phyloP scores from a whole-genome alignment of 164 flowering plant species.

The Stephania cephalantha region DNA sequence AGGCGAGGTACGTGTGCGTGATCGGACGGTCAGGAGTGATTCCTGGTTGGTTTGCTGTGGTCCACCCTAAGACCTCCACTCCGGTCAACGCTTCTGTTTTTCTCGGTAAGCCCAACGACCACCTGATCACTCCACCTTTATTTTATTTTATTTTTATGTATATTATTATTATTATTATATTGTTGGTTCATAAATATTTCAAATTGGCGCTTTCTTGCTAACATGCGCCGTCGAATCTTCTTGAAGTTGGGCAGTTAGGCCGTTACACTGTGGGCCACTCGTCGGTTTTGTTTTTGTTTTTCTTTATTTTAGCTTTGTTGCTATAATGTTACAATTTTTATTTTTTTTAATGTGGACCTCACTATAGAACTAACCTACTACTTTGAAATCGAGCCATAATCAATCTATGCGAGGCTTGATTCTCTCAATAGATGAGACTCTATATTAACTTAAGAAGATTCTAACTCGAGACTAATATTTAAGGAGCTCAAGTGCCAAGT shows the following conservation, averaged over 20 bases:
- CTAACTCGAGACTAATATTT: too few relatives aligned
- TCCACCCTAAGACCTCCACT: slow-evolving; percentile 77
- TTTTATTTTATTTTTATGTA: background rate
- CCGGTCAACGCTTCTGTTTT: slow-evolving; percentile 93
- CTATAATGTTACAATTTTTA: too few relatives aligned
- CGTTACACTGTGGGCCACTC: slow-evolving; percentile 8
- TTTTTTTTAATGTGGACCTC: too few relatives aligned
- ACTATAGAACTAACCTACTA: too few relatives aligned
- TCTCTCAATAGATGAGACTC: too few relatives aligned
- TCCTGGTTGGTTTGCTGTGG: slow-evolving; percentile 84
- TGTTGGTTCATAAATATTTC: too few relatives aligned
- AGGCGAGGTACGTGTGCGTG: slow-evolving; percentile 95
- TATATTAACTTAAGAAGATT: too few relatives aligned
- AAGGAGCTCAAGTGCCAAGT: too few relatives aligned
- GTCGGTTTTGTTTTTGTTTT: background rate
- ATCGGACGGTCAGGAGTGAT: slow-evolving; percentile 84
- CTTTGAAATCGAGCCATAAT: too few relatives aligned
- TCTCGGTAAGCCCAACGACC: slow-evolving; percentile 43
- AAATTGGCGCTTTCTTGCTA: background rate
- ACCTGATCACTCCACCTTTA: background rate
- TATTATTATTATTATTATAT: background rate
- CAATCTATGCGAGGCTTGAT: too few relatives aligned
- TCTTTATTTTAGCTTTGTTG: too few relatives aligned
- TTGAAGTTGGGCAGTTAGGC: slow-evolving; percentile 6
- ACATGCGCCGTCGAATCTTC: background rate